Conservation (phyloP, 2,329 filamentous ascomycete species). For the Trichoderma hamatum region DNA sequence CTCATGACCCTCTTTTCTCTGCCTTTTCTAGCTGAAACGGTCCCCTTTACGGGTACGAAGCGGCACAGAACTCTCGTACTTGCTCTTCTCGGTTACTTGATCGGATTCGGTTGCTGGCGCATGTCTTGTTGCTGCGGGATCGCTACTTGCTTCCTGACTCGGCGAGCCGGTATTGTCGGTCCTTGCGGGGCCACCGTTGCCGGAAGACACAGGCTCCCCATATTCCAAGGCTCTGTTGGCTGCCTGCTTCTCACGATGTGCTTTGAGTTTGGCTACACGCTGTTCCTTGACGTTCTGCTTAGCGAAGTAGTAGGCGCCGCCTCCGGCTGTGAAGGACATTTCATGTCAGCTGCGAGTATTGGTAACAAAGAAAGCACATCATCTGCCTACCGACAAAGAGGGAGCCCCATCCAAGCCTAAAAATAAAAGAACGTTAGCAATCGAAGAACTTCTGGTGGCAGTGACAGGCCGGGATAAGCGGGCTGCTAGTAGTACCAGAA, state of each 20-base stretch:
- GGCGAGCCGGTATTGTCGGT: conserved; percentile 64
- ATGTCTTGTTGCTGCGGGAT: conserved; percentile 86
- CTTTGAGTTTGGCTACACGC: conserved; percentile 71
- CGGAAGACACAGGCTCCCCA: conserved; percentile 41
- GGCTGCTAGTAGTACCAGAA: conserved; percentile 58
- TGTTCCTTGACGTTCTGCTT: conserved; percentile 94
- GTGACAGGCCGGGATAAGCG: not conserved
- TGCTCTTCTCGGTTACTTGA: conserved; percentile 74
- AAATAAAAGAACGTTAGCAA: conserved; percentile 8
- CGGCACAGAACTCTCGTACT: conserved; percentile 80
- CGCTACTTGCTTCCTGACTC: conserved; percentile 71
- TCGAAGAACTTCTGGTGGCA: not conserved
- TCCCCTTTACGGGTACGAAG: conserved; percentile 83
- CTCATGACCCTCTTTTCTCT: too few species aligned
- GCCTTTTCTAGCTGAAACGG: conserved; percentile 58
- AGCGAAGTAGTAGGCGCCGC: conserved; percentile 91
- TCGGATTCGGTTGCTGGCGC: conserved; percentile 72
- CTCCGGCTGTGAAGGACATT: conserved; percentile 66
- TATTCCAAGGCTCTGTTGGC: conserved; percentile 59
- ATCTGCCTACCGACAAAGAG: conserved; percentile 75
- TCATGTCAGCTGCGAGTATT: conserved; percentile 29
- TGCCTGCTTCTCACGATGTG: conserved; percentile 66
- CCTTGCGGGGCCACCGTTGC: conserved; percentile 54
- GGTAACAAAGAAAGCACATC: not conserved
- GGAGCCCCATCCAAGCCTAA: conserved; percentile 87